phyloP scores from a whole-genome alignment of 208 protist species.

The Pavlovales sp. region DNA sequence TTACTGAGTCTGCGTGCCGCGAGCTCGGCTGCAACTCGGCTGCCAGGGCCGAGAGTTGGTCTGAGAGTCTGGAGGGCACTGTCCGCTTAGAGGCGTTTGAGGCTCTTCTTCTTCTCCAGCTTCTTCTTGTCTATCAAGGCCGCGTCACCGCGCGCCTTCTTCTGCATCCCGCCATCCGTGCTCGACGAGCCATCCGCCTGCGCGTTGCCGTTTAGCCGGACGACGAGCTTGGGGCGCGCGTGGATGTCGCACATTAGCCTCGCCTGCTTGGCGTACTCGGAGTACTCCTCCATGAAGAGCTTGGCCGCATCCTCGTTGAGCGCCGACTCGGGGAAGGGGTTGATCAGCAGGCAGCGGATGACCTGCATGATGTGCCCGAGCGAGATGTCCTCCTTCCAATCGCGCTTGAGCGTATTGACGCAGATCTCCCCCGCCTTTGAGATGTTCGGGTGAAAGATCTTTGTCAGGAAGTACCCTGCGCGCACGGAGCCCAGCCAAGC shows the following conservation, averaged over 20 bases:
- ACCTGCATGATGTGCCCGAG: conserved; percentile 88
- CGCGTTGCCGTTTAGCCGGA: background rate
- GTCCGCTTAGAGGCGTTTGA: conserved; percentile 36
- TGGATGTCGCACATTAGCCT: conserved; percentile 39
- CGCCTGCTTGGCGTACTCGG: conserved; percentile 43
- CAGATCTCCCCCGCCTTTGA: conserved; percentile 92
- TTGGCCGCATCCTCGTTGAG: conserved; percentile 94
- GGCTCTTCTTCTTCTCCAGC: conserved; percentile 29
- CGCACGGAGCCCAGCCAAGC: background rate
- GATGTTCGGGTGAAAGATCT: conserved; percentile 98
- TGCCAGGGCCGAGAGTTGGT: no score
- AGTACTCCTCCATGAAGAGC: conserved; percentile 89
- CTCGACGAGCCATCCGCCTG: background rate
- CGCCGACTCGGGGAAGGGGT: conserved; percentile 94
- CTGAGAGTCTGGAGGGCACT: no score
- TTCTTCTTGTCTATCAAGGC: conserved; percentile 10
- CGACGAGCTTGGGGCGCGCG: background rate
- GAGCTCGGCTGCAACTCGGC: no score
- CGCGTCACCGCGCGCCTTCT: conserved; percentile 12
- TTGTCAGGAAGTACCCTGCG: conserved; percentile 83
- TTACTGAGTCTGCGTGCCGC: no score
- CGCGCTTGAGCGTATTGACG: conserved; percentile 93
- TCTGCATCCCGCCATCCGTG: background rate
- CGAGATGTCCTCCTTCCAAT: conserved; percentile 87
- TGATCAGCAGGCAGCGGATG: conserved; percentile 88